Base-by-base conservation (phyloP, 2,329 filamentous ascomycete species). In the Rutstroemia sp. region DNA sequence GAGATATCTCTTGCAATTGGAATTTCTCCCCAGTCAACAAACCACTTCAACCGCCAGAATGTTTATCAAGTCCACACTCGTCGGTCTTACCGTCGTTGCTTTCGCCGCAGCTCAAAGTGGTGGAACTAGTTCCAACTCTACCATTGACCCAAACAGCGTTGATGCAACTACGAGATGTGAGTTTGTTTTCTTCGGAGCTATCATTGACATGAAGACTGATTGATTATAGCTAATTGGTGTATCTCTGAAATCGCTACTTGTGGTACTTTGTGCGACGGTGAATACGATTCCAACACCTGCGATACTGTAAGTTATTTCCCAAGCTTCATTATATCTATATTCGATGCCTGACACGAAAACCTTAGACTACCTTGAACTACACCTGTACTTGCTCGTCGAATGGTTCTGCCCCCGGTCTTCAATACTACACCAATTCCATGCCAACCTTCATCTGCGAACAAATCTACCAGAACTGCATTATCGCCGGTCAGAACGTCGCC, bases 401-500 rank as follows among this genome's bases (percentile, higher is more conserved):
- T 68, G 77, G 76, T 61, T 77, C 74, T 44, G 67, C 69, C 7
- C 81, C 81, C 62, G 76, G 83, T 65, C 75, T 84, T 63, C 68
- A 72, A 58, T 71, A 74, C 63, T 87, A 84, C 71, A 63, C 70
- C 54, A 72, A 80, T 69, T 82, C 81, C 23, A 72, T 87, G 49
- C 82, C 82, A 44, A 81, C 75, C 70, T 83, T 75, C 69, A 75
- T 82, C 69, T 87, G 83, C 73, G 66, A 76, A 64, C 71, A 71
- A 60, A 79, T 76, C 71, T 80, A 70, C 65, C 63, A 61, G 23
- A 73, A 78, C 63, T 80, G 78, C 66, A 74, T 78, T 57, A n/a
- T 61, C 27, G 65, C 70, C 57, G 64, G 77, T 64, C 70, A 75
- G 62, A 70, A 76, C 59, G 71, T 79, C 59, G 68, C 73, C 44